These are phyloP conservation scores for Cyberlindnera samutprakarnensis DNA, from an alignment of 805 yeast species.

Conservation along the genomic window DNA sequence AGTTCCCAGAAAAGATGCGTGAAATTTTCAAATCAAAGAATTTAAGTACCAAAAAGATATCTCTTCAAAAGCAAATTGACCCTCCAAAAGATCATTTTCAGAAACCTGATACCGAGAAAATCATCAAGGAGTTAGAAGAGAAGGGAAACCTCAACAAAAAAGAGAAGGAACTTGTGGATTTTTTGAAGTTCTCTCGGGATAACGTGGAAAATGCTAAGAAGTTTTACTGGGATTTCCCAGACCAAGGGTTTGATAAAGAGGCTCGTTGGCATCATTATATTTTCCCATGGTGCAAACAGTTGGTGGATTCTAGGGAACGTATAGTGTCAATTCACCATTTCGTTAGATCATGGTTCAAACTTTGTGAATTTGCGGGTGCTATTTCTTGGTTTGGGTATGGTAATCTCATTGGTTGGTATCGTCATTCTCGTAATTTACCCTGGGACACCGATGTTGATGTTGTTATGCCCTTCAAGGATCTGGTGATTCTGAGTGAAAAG, in stretches of 20 bases:
- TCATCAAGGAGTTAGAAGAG: slow-evolving; percentile 8
- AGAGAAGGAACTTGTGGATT: slow-evolving; percentile 20
- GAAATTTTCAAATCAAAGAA: neutral
- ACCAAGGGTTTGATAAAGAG: slow-evolving; percentile 15
- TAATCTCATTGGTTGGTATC: slow-evolving; percentile 52
- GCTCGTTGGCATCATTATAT: slow-evolving; percentile 25
- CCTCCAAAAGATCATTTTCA: slow-evolving; percentile 14
- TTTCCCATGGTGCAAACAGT: slow-evolving; percentile 25
- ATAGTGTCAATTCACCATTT: slow-evolving; percentile 36
- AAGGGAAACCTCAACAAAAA: slow-evolving; percentile 12
- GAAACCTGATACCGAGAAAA: slow-evolving; percentile 11
- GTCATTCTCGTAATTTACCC: slow-evolving; percentile 49
- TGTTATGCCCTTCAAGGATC: slow-evolving; percentile 43
- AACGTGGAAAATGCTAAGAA: slow-evolving; percentile 17
- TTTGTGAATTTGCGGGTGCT: slow-evolving; percentile 33
- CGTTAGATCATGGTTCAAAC: slow-evolving; percentile 46
- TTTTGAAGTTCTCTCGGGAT: slow-evolving; percentile 18
- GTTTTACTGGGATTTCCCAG: slow-evolving; percentile 24
- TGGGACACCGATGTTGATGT: slow-evolving; percentile 62
- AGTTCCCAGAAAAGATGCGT: neutral
- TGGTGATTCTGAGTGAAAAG: slow-evolving; percentile 34
- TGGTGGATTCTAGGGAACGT: slow-evolving; percentile 24
- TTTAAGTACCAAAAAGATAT: slow-evolving; percentile 6
- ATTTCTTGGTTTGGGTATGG: slow-evolving; percentile 64
- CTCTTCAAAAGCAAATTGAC: slow-evolving; percentile 5